Evolutionary conservation across 495 filamentous ascomycete genomes (phyloP).

Genomic region (Penicillium psychrofluorescens): DNA sequence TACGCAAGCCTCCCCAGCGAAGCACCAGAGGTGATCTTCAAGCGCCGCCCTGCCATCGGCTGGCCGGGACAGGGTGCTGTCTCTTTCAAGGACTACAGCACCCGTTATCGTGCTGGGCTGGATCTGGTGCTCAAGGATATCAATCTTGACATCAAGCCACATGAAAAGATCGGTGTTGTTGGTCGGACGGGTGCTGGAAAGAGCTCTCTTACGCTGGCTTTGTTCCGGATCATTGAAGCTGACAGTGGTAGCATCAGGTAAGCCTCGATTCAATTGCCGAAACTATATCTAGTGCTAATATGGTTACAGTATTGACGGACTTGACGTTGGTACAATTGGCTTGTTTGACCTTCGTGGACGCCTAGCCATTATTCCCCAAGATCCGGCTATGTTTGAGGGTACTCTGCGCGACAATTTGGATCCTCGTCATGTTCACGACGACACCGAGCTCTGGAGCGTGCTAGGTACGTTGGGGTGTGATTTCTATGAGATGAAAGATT

Average conservation of each 20-base stretch:
- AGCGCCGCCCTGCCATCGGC: slow-evolving; percentile 75
- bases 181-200: slow-evolving; percentile 96
- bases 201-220: slow-evolving; percentile 83
- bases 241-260: slow-evolving; percentile 65
- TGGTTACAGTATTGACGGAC: slow-evolving; percentile 59
- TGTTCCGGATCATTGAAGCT: slow-evolving; percentile 95
- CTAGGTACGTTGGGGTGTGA: slow-evolving; percentile 55
- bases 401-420: slow-evolving; percentile 95
- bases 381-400: slow-evolving; percentile 95
- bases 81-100: slow-evolving; percentile 87
- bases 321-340: slow-evolving; percentile 88
- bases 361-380: slow-evolving; percentile 96
- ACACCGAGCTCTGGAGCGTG: slow-evolving; percentile 96
- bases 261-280: slow-evolving; percentile 3
- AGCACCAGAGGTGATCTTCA: slow-evolving; percentile 87
- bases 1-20: slow-evolving; percentile 92
- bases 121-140: slow-evolving; percentile 91
- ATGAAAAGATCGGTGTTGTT: slow-evolving; percentile 97
- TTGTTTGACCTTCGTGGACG: slow-evolving; percentile 81
- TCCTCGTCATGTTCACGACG: slow-evolving; percentile 89
- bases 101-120: slow-evolving; percentile 80
- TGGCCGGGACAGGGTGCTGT: slow-evolving; percentile 93
- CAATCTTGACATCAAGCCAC: slow-evolving; percentile 83
- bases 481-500: slow-evolving; percentile 2
- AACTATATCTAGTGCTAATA: slow-evolving; percentile 10